Percentiles rank a stretch among this genome's conserved stretches.
phyloP scores from a whole-genome alignment of 2,329 filamentous ascomycete species.

The Conoideocrella luteorostrata region DNA sequence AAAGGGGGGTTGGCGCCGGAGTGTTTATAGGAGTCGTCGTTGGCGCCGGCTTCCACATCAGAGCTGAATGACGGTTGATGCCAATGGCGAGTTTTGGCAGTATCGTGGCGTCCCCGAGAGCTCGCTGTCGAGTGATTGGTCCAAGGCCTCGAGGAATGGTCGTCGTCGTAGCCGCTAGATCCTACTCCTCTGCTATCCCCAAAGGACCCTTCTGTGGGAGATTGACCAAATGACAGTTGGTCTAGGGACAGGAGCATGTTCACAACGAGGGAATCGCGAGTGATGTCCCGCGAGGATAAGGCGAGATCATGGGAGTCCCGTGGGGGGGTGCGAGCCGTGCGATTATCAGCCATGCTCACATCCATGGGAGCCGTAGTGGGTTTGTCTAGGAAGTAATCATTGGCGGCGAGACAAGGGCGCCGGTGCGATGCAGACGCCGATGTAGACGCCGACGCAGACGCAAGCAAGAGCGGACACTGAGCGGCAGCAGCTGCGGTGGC shows the following conservation, averaged over 20 bases:
- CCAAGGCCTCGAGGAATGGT: conserved; percentile 12
- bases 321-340: conserved; percentile 18
- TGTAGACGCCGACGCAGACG: conserved; percentile 1
- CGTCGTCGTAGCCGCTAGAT: conserved; percentile 5
- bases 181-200: conserved; percentile 9
- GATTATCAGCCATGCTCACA: conserved; percentile 20
- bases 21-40: conserved; percentile 32
- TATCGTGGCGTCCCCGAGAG: conserved; percentile 1
- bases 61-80: conserved; percentile 53
- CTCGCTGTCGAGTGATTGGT: conserved; percentile 9
- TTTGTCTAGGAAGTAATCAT: conserved; percentile 20
- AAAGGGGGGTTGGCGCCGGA: conserved; percentile 21
- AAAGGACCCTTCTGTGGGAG: conserved; percentile 12
- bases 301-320: conserved; percentile 81
- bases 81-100: conserved; percentile 13
- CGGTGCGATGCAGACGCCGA: conserved; percentile 4
- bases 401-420: conserved; percentile 9
- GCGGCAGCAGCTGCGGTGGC: background rate
- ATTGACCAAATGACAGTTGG: conserved; percentile 59
- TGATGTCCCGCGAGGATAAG: conserved; percentile 67
- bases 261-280: conserved; percentile 85
- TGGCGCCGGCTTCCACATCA: conserved; percentile 50
- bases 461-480: background rate
- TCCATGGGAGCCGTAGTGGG: conserved; percentile 13
- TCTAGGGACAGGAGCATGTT: conserved; percentile 94